Conservation (phyloP, 495 filamentous ascomycete genomes). For the Alectoria sarmentosa region DNA sequence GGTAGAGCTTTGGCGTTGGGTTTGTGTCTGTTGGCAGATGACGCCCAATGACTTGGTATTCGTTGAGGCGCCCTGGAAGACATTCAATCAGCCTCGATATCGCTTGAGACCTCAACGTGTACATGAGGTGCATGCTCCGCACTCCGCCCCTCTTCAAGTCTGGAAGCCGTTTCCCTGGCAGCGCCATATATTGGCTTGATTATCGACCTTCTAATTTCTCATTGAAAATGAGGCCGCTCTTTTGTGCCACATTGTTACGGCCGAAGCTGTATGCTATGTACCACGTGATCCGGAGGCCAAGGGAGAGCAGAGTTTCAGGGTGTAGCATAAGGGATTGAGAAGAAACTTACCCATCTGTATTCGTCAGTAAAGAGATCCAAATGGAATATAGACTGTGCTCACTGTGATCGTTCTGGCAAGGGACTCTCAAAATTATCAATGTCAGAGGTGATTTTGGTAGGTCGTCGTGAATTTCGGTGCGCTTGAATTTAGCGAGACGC, state of each 20-base stretch:
- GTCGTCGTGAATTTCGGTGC: conserved; percentile 22
- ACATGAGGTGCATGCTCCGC: background rate
- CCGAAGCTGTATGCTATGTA: background rate
- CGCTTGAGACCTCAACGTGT: conserved; percentile 7
- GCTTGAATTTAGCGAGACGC: conserved; percentile 23
- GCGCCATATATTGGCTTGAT: background rate
- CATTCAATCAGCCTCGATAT: conserved; percentile 26
- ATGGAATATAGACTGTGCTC: background rate
- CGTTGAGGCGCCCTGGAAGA: conserved; percentile 84
- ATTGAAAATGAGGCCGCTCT: background rate
- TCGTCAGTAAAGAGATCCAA: conserved; percentile 16
- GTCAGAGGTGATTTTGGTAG: conserved; percentile 4
- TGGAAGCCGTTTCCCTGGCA: background rate
- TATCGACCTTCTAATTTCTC: background rate
- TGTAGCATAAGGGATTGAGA: conserved; percentile 21
- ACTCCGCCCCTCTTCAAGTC: background rate
- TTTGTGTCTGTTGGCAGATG: conserved; percentile 94
- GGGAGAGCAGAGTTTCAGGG: background rate
- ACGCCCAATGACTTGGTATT: conserved; percentile 99
- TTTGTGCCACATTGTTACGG: background rate
- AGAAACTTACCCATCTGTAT: conserved; percentile 45
- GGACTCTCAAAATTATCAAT: conserved; percentile 8
- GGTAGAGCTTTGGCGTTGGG: conserved; percentile 94
- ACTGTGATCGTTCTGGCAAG: conserved; percentile 2
- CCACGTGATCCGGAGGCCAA: background rate